Conservation (phyloP, 2,329 filamentous ascomycete genomes). For the Macrophomina phaseolina region DNA sequence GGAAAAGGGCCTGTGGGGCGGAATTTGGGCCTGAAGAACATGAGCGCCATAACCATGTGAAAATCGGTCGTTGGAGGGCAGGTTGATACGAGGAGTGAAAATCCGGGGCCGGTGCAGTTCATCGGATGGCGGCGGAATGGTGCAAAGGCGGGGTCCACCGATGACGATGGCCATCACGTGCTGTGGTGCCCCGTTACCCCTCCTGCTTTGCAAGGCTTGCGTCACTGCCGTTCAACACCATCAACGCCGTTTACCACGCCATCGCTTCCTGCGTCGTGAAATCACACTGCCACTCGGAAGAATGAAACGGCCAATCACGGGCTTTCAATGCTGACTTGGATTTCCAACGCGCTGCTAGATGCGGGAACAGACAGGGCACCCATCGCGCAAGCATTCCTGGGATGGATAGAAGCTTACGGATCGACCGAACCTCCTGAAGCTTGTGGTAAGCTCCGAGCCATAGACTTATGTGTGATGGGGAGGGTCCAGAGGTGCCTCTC, state of each 20-base stretch:
- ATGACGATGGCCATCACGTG: constrained; percentile 1
- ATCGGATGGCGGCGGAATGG: constrained; percentile 10
- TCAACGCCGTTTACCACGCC: not conserved
- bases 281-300: not conserved
- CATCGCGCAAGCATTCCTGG: not conserved
- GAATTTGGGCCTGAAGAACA: too few species aligned
- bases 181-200: not conserved
- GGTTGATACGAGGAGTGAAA: not conserved
- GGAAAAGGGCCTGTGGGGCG: too few species aligned
- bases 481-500: too few species aligned
- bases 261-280: not conserved
- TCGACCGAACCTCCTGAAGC: not conserved
- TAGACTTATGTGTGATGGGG: too few species aligned
- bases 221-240: not conserved
- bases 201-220: not conserved
- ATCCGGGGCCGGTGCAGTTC: not conserved
- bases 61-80: not conserved
- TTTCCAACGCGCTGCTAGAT: not conserved
- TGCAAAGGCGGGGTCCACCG: not conserved
- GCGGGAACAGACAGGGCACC: not conserved
- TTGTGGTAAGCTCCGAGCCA: not conserved
- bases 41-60: not conserved
- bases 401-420: not conserved
- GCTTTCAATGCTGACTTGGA: not conserved
- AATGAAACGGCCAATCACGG: not conserved